Percentiles rank a stretch among this genome's conserved stretches.
phyloP scores from a whole-genome alignment of 441 rosid genomes.

The Raphanus hybrid region DNA sequence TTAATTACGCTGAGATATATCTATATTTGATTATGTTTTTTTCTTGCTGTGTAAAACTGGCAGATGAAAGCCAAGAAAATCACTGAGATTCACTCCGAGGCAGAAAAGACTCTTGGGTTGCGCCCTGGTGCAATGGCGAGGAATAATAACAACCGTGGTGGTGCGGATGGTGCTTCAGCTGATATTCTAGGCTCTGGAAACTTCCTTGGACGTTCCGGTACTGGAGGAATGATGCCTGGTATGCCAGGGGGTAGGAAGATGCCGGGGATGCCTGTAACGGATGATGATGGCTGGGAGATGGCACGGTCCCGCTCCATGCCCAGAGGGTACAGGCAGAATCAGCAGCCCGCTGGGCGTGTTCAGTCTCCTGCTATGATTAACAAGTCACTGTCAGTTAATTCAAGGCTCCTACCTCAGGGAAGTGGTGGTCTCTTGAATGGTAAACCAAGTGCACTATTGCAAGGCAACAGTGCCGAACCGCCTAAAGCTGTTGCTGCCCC shows the following conservation, averaged over 20 bases:
- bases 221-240: conserved; percentile 56
- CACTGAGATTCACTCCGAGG: conserved; percentile 69
- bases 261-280: conserved; percentile 52
- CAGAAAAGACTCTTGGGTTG: conserved; percentile 85
- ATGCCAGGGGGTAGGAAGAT: conserved; percentile 6
- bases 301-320: conserved; percentile 60
- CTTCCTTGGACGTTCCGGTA: conserved; percentile 55
- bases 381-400: conserved; percentile 61
- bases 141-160: conserved; percentile 56
- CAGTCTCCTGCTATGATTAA: conserved; percentile 50
- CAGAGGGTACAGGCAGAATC: conserved; percentile 47
- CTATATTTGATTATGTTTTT: background rate
- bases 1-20: background rate
- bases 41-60: background rate
- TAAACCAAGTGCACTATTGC: conserved; percentile 73
- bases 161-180: conserved; percentile 28
- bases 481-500: conserved; percentile 56
- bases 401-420: conserved; percentile 79
- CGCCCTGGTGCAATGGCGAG: conserved; percentile 95
- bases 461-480: conserved; percentile 51
- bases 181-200: conserved; percentile 57
- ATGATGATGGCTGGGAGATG: conserved; percentile 55
- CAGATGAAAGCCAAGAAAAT: conserved; percentile 52
- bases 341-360: conserved; percentile 37
- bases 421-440: conserved; percentile 61